Conservation (phyloP, 2,329 filamentous ascomycete genomes). For the Colletotrichum caudatum region DNA sequence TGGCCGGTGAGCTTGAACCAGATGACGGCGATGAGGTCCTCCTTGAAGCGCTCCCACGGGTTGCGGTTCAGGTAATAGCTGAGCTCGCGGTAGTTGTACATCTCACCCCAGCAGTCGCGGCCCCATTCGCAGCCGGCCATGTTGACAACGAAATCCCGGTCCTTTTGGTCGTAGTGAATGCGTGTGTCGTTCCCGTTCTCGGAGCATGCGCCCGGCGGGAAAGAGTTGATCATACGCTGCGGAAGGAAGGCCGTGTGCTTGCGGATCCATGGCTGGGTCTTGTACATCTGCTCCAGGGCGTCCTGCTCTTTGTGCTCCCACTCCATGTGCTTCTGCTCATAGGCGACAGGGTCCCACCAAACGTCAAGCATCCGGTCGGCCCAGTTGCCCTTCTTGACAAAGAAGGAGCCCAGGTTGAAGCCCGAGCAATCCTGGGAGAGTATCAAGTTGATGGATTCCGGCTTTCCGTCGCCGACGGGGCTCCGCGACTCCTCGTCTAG, state of each 20-base stretch:
- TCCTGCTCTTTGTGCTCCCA: slow-evolving; percentile 99
- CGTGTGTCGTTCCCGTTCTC: slow-evolving; percentile 79
- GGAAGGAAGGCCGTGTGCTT: slow-evolving; percentile 89
- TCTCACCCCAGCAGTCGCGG: slow-evolving; percentile 96
- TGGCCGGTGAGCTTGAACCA: slow-evolving; percentile 75
- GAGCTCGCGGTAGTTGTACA: slow-evolving; percentile 93
- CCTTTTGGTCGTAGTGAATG: slow-evolving; percentile 87
- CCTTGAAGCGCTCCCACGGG: slow-evolving; percentile 81
- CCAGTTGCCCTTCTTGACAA: slow-evolving; percentile 87
- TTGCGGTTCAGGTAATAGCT: slow-evolving; percentile 91
- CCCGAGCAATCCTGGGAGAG: slow-evolving; percentile 94
- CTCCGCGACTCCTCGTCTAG: slow-evolving; percentile 82
- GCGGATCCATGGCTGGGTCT: slow-evolving; percentile 91
- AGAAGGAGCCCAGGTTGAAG: slow-evolving; percentile 97
- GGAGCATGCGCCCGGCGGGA: slow-evolving; percentile 89
- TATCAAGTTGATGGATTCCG: slow-evolving; percentile 86
- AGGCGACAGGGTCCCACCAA: slow-evolving; percentile 98
- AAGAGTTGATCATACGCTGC: slow-evolving; percentile 94
- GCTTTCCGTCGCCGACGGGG: slow-evolving; percentile 79
- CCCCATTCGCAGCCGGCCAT: slow-evolving; percentile 99
- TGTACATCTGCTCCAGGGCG: slow-evolving; percentile 91
- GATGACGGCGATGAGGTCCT: slow-evolving; percentile 70
- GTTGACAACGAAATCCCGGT: slow-evolving; percentile 94
- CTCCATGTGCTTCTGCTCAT: slow-evolving; percentile 98
- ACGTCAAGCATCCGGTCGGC: slow-evolving; percentile 91